phyloP scores from a whole-genome alignment of 768 basidiomycete genomes.

The Tricholoma sp. region DNA sequence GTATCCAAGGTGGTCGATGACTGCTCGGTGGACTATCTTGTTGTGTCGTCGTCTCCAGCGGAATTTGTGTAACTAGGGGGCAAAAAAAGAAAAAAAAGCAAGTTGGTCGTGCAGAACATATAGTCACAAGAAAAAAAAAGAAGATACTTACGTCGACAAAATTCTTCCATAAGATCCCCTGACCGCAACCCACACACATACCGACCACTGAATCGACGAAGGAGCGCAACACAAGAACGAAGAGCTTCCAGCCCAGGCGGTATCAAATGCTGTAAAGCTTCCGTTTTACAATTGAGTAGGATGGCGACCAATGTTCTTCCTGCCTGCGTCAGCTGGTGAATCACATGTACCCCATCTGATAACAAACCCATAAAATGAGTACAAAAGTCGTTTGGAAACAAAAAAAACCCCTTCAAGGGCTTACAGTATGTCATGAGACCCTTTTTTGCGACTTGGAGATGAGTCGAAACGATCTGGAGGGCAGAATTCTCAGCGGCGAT shows the following conservation, averaged over 20 bases:
- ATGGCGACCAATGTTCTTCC: slow-evolving; percentile 87
- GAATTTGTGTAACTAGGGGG: slow-evolving; percentile 73
- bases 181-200: slow-evolving; percentile 90
- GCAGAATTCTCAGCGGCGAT: slow-evolving; percentile 71
- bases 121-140: slow-evolving; percentile 1
- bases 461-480: slow-evolving; percentile 74
- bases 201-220: slow-evolving; percentile 83
- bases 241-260: slow-evolving; percentile 80
- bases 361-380: slow-evolving; percentile 1
- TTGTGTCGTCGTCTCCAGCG: slow-evolving; percentile 63
- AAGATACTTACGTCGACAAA: slow-evolving; percentile 69
- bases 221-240: slow-evolving; percentile 81
- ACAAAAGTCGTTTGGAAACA: background rate
- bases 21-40: slow-evolving; percentile 42
- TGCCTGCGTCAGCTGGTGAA: slow-evolving; percentile 92
- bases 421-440: slow-evolving; percentile 92
- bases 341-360: slow-evolving; percentile 89
- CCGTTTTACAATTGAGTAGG: slow-evolving; percentile 83
- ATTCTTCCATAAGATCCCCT: slow-evolving; percentile 92
- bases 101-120: slow-evolving; percentile 1
- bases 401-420: slow-evolving; percentile 28
- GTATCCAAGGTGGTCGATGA: slow-evolving; percentile 78
- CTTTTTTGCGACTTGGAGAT: slow-evolving; percentile 81
- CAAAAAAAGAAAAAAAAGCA: no score
- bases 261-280: slow-evolving; percentile 68